Conservation (phyloP, 1,139 yeast species). For the Scheffersomyces parashehatae region DNA sequence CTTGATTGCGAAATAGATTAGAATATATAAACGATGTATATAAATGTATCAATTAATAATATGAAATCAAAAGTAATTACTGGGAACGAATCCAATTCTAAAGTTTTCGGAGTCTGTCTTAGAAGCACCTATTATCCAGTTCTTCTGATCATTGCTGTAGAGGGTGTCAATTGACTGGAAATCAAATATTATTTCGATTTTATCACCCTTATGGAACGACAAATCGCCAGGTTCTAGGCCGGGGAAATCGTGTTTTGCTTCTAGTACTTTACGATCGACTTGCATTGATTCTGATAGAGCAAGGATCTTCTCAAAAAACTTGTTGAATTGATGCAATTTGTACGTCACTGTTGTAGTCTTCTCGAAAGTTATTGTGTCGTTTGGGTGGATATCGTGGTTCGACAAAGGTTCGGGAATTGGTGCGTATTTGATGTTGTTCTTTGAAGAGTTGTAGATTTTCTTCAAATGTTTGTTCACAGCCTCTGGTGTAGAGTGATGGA, state of each 20-base stretch:
- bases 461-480: slow-evolving; percentile 22
- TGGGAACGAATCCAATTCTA: slow-evolving; percentile 47
- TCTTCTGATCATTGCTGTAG: slow-evolving; percentile 19
- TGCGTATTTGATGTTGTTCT: slow-evolving; percentile 34
- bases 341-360: slow-evolving; percentile 21
- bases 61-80: slow-evolving; percentile 24
- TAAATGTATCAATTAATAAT: neutral
- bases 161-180: slow-evolving; percentile 29
- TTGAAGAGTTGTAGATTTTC: slow-evolving; percentile 36
- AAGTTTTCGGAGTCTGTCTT: slow-evolving; percentile 10
- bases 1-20: slow-evolving; percentile 48
- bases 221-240: slow-evolving; percentile 44
- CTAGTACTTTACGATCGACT: slow-evolving; percentile 10
- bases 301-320: slow-evolving; percentile 23
- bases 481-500: slow-evolving; percentile 20
- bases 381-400: slow-evolving; percentile 3
- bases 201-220: slow-evolving; percentile 37
- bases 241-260: slow-evolving; percentile 30
- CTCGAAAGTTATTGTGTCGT: slow-evolving; percentile 8
- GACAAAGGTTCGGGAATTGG: slow-evolving; percentile 24
- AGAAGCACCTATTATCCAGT: slow-evolving; percentile 39
- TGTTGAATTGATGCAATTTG: slow-evolving; percentile 25
- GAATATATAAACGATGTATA: slow-evolving; percentile 2
- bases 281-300: slow-evolving; percentile 7
- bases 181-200: slow-evolving; percentile 34